Base-by-base conservation (phyloP, 441 rosid genomes). In the Sinapis alba region DNA sequence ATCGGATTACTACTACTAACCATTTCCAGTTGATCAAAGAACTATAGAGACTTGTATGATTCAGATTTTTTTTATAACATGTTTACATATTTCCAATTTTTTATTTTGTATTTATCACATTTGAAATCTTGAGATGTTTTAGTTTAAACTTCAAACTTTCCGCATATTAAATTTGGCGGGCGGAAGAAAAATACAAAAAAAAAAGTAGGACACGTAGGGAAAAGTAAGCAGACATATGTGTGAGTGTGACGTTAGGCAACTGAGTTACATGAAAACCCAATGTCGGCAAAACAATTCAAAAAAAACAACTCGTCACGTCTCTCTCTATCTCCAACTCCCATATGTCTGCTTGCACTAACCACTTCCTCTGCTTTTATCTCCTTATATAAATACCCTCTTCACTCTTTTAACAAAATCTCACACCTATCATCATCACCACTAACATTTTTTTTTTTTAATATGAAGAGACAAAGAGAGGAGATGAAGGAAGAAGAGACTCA, bases 391-490 rank as follows among this genome's bases (percentile, higher is more conserved):
- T 75, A 43, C 19, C 74, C 57, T 26, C 67, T 72, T 63, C 67
- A 38, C 54, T 57, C 57, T 41, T 23, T 23, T 59, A 13, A 65
- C 77, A 54, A 67, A 41, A 60, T 59, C 56, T n/a, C n/a, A 68
- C 20, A 53, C 32, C 77, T 41, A 78, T 50, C 69, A 57, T 20
- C 61, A 27, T 67, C 13, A 19, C 11, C 47, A 67, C 38, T 5
- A 61, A 45, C 28, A 16, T 19, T 47, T n/a, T 8, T 32, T n/a
- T n/a, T 47, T 4, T 16, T 16, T 3, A 7, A 47, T 36, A 89
- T 85, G 92, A 86, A 86, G 81, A 79, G 86, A 75, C 82, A 83
- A 62, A 78, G 83, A 67, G 65, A 74, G 45, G 71, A 45, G 71
- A 69, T 43, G 59, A 63, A 16, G 13, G 81, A 65, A 28, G 86